phyloP scores from a whole-genome alignment of 2,329 filamentous ascomycete genomes.

The Epichloe baconii region DNA sequence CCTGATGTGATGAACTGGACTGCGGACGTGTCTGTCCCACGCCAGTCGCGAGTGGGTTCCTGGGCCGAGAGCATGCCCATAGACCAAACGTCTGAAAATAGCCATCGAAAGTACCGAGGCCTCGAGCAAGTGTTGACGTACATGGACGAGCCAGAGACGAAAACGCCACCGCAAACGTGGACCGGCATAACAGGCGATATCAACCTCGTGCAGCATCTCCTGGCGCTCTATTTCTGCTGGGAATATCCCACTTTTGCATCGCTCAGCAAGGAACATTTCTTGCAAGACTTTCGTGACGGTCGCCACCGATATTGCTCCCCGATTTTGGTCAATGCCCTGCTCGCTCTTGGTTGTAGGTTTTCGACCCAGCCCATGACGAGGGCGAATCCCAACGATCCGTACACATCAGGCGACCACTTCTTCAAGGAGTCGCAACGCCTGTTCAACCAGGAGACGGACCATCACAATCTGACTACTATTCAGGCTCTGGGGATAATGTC shows the following conservation, averaged over 20 bases:
- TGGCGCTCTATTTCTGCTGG: conserved; percentile 62
- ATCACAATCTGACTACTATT: conserved; percentile 54
- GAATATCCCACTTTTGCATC: conserved; percentile 64
- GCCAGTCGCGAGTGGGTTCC: conserved; percentile 32
- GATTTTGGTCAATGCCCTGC: conserved; percentile 51
- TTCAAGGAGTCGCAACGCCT: conserved; percentile 56
- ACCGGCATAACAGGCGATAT: conserved; percentile 46
- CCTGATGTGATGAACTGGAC: conserved; percentile 34
- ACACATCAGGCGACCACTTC: conserved; percentile 59
- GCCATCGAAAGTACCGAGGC: conserved; percentile 22
- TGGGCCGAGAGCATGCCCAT: conserved; percentile 34
- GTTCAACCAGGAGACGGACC: conserved; percentile 42
- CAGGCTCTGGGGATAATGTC: conserved; percentile 68
- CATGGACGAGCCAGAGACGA: conserved; percentile 28
- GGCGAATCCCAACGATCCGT: conserved; percentile 46
- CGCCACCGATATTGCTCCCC: conserved; percentile 53
- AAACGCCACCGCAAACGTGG: conserved; percentile 37
- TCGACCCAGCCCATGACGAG: conserved; percentile 52
- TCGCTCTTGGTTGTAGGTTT: conserved; percentile 55
- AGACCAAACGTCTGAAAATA: conserved; percentile 18
- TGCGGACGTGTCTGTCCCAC: conserved; percentile 23
- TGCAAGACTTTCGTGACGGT: conserved; percentile 49
- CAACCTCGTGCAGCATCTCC: conserved; percentile 46
- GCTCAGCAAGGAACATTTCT: conserved; percentile 58
- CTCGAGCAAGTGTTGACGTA: conserved; percentile 37